Evolutionary conservation across 331 rosid species (phyloP).

Genomic region (Quercus lobata): DNA sequence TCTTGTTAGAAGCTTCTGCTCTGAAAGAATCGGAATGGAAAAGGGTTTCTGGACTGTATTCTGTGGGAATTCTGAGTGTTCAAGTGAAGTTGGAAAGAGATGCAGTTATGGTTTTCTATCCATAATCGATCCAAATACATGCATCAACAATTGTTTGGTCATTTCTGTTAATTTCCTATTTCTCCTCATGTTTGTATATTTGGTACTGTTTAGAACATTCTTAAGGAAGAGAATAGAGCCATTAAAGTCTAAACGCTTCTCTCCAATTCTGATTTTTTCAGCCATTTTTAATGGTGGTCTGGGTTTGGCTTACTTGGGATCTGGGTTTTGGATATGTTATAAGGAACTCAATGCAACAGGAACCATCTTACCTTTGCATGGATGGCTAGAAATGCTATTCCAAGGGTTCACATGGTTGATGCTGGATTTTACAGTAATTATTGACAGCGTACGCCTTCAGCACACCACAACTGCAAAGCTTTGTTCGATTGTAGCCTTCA

Average conservation of each 20-base stretch:
- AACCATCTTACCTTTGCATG: constrained; percentile 7
- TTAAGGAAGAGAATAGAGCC: background rate
- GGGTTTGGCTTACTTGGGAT: constrained; percentile 25
- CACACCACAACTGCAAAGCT: background rate
- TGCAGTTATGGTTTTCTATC: constrained; percentile 3
- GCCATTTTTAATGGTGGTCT: constrained; percentile 3
- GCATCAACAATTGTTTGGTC: constrained; percentile 8
- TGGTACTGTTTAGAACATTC: background rate
- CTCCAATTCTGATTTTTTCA: background rate
- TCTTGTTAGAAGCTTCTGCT: background rate
- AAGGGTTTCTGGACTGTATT: constrained; percentile 6
- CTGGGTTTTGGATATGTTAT: constrained; percentile 10
- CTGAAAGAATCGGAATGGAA: background rate
- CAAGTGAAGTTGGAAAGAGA: background rate
- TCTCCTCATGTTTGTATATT: constrained; percentile 8
- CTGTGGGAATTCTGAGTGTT: constrained; percentile 3
- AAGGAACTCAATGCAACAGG: background rate
- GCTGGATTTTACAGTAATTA: background rate
- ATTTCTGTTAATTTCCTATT: constrained; percentile 16
- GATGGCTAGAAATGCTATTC: constrained; percentile 9
- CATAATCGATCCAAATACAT: constrained; percentile 13
- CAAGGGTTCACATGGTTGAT: constrained; percentile 27
- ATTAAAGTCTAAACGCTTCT: background rate
- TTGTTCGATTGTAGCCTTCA: background rate
- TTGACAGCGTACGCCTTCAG: background rate